These are phyloP conservation scores for Penicillium sp. DNA, from an alignment of 2,329 filamentous ascomycete genomes.

Conservation along the genomic window DNA sequence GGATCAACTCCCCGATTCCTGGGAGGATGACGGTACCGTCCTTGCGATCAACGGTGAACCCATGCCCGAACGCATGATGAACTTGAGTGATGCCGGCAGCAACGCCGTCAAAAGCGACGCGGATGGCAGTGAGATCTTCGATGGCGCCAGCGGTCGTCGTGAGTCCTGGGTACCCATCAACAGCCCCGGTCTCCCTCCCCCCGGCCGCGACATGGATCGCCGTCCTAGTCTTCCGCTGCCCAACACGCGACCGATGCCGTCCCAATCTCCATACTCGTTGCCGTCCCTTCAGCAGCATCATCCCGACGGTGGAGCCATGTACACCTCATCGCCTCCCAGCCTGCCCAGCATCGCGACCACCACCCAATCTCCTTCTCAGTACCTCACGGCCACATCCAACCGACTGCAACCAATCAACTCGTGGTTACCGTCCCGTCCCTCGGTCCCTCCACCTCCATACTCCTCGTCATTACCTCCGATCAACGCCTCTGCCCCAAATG, in stretches of 20 bases:
- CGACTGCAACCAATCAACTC: conserved; percentile 38
- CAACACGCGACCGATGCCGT: conserved; percentile 28
- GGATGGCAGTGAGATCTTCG: conserved; percentile 26
- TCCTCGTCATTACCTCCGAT: conserved; percentile 36
- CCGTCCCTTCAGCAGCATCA: conserved; percentile 33
- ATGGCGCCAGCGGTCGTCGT: conserved; percentile 31
- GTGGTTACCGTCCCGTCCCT: conserved; percentile 30
- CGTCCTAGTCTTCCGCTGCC: conserved; percentile 36
- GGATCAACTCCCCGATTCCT: conserved; percentile 32
- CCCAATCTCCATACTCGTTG: conserved; percentile 31
- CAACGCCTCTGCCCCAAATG: conserved; percentile 28
- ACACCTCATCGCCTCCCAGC: conserved; percentile 28
- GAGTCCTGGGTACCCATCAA: conserved; percentile 41
- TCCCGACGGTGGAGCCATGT: conserved; percentile 23
- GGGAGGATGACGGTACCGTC: conserved; percentile 29
- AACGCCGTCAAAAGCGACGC: conserved; percentile 38
- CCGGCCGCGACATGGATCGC: conserved; percentile 29
- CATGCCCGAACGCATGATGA: conserved; percentile 28
- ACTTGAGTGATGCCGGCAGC: conserved; percentile 36
- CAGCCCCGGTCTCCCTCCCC: conserved; percentile 29
- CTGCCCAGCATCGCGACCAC: conserved; percentile 27
- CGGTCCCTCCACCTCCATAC: conserved; percentile 30
- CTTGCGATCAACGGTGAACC: conserved; percentile 16
- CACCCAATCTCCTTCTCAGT: conserved; percentile 26
- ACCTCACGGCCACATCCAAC: conserved; percentile 24